Percentiles rank a stretch among this genome's conserved stretches.
Evolutionary conservation across 169 alveolate species (phyloP).

Genomic region (Cryptosporidium meleagridis): DNA sequence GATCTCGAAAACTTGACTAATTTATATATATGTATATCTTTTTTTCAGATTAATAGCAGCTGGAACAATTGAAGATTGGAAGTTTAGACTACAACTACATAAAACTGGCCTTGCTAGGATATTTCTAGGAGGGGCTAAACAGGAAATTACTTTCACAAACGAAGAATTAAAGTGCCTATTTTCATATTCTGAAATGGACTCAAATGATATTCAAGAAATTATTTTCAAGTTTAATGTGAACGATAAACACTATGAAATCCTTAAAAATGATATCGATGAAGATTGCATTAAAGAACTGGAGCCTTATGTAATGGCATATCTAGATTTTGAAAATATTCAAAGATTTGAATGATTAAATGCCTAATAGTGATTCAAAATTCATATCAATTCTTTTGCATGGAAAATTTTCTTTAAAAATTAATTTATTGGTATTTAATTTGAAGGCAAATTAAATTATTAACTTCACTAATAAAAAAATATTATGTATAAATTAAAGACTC

Average conservation of each 20-base stretch:
- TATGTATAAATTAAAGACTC: background rate
- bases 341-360: background rate
- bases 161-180: slow-evolving; percentile 43
- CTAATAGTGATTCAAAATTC: background rate
- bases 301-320: slow-evolving; percentile 52
- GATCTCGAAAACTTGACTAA: background rate
- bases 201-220: slow-evolving; percentile 16
- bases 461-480: background rate
- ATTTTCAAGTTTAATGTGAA: slow-evolving; percentile 2
- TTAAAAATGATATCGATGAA: background rate
- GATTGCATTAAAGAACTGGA: slow-evolving; percentile 18
- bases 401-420: background rate
- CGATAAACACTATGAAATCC: slow-evolving; percentile 2
- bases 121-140: slow-evolving; percentile 38
- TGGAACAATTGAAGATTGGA: slow-evolving; percentile 64
- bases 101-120: slow-evolving; percentile 48
- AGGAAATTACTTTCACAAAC: slow-evolving; percentile 18
- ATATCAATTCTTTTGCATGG: background rate
- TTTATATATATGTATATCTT: no score
- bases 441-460: background rate
- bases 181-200: slow-evolving; percentile 26
- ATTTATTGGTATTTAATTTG: background rate
- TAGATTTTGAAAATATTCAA: slow-evolving; percentile 65
- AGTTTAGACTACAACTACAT: slow-evolving; percentile 70
- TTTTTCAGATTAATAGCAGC: slow-evolving; percentile 18